These are phyloP conservation scores for Byssochlamys sp. DNA, from an alignment of 2,329 filamentous ascomycete genomes.

Conservation along the genomic window DNA sequence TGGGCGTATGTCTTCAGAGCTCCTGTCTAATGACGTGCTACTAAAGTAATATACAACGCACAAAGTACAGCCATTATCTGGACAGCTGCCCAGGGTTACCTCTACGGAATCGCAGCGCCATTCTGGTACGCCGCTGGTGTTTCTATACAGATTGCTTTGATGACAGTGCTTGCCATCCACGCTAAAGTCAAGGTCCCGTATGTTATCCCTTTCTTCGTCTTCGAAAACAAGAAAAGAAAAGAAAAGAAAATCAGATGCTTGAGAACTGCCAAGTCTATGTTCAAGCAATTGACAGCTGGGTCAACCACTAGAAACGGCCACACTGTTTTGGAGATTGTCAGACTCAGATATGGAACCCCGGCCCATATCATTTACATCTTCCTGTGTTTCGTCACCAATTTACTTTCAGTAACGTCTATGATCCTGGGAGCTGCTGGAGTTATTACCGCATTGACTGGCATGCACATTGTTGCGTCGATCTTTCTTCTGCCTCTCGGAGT, in stretches of 20 bases:
- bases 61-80: conserved; percentile 5
- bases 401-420: conserved; percentile 3
- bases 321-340: conserved; percentile 4
- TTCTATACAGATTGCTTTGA: conserved; percentile 5
- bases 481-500: conserved; percentile 5
- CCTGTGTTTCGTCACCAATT: conserved; percentile 5
- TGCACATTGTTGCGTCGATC: conserved; percentile 4
- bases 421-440: conserved; percentile 3
- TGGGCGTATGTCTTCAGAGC: conserved; percentile 7
- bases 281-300: not conserved
- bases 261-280: not conserved
- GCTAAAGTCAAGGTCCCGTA: conserved; percentile 6
- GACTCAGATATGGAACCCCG: conserved; percentile 2
- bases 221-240: not conserved
- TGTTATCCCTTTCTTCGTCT: not conserved
- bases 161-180: conserved; percentile 5
- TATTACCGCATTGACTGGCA: conserved; percentile 3
- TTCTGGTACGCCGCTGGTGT: conserved; percentile 5
- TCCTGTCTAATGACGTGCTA: not conserved
- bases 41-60: not conserved
- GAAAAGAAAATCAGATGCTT: not conserved
- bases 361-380: conserved; percentile 6
- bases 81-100: conserved; percentile 4
- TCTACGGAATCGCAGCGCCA: conserved; percentile 3
- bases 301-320: conserved; percentile 3